These are phyloP conservation scores for Malbranchea cinnamomea DNA, from an alignment of 2,329 filamentous ascomycete genomes.

Conservation along the genomic window DNA sequence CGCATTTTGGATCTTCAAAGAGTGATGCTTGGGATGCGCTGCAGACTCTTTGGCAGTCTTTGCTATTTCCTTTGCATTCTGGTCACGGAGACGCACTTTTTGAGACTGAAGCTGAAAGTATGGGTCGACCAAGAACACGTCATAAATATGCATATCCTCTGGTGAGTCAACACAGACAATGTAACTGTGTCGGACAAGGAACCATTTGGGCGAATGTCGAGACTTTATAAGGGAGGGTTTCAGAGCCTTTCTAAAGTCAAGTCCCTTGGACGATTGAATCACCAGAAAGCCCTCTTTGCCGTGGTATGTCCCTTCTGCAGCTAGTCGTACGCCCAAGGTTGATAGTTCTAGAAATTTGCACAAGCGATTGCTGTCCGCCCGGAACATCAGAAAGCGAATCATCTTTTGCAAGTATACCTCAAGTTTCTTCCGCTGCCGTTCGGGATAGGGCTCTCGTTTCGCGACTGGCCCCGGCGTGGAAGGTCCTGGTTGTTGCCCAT, in stretches of 20 bases:
- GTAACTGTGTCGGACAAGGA: constrained; percentile 93
- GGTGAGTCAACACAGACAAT: constrained; percentile 97
- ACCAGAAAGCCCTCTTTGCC: constrained; percentile 92
- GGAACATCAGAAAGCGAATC: constrained; percentile 93
- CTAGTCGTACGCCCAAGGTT: constrained; percentile 79
- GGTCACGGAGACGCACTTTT: constrained; percentile 35
- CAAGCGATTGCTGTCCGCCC: constrained; percentile 83
- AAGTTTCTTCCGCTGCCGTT: constrained; percentile 68
- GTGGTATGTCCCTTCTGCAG: constrained; percentile 91
- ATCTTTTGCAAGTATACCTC: constrained; percentile 86
- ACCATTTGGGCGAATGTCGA: constrained; percentile 88
- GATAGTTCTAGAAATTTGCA: constrained; percentile 95
- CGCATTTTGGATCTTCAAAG: constrained; percentile 73
- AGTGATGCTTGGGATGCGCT: constrained; percentile 58
- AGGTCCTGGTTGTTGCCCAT: constrained; percentile 3
- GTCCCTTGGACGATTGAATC: constrained; percentile 78
- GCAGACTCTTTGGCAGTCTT: constrained; percentile 50
- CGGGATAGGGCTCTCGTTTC: constrained; percentile 50
- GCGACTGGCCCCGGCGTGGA: constrained; percentile 21
- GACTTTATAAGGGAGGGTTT: constrained; percentile 65
- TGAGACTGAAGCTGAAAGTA: constrained; percentile 73
- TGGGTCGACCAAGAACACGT: constrained; percentile 91
- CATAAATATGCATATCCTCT: constrained; percentile 96
- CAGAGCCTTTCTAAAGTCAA: constrained; percentile 70
- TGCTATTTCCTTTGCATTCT: constrained; percentile 44